phyloP scores from a whole-genome alignment of 768 basidiomycete species.

The Tricholoma sp. region DNA sequence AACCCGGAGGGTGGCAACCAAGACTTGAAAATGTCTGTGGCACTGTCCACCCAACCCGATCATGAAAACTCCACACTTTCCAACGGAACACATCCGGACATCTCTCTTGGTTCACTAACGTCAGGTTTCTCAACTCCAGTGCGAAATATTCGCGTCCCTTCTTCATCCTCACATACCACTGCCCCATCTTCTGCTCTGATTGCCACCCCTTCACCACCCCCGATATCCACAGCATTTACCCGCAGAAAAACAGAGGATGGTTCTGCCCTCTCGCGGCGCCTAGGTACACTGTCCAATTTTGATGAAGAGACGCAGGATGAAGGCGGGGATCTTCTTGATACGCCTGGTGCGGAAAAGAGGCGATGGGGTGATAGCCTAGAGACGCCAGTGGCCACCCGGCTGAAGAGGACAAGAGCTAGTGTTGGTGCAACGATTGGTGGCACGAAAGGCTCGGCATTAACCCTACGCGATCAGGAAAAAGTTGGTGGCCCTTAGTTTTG shows the following conservation, averaged over 20 bases:
- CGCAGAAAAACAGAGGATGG: conserved; percentile 37
- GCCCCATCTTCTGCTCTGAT: conserved; percentile 46
- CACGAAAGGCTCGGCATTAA: conserved; percentile 52
- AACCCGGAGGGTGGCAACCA: neutral
- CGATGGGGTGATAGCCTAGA: conserved; percentile 40
- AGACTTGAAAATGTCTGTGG: conserved; percentile 34
- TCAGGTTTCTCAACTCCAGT: conserved; percentile 52
- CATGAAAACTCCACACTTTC: conserved; percentile 34
- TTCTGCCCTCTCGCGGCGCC: conserved; percentile 34
- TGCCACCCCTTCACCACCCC: conserved; percentile 46
- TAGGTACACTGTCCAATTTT: conserved; percentile 27
- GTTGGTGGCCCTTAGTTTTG: conserved; percentile 33
- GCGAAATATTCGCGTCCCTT: conserved; percentile 39
- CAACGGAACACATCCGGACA: conserved; percentile 45
- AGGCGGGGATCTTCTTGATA: conserved; percentile 43
- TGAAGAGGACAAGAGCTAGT: conserved; percentile 36
- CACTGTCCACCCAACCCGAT: conserved; percentile 34
- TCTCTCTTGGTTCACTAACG: conserved; percentile 53
- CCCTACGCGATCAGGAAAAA: conserved; percentile 95
- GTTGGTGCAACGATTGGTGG: conserved; percentile 34
- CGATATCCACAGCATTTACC: conserved; percentile 21
- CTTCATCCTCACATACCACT: conserved; percentile 46
- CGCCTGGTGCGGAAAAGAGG: conserved; percentile 44
- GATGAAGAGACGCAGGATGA: conserved; percentile 27
- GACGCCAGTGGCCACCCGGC: conserved; percentile 42